A percentile compares a stretch with the other conserved stretches of the same genome.
phyloP scores from a whole-genome alignment of 208 protist genomes.

The Tetramitus jugosus region DNA sequence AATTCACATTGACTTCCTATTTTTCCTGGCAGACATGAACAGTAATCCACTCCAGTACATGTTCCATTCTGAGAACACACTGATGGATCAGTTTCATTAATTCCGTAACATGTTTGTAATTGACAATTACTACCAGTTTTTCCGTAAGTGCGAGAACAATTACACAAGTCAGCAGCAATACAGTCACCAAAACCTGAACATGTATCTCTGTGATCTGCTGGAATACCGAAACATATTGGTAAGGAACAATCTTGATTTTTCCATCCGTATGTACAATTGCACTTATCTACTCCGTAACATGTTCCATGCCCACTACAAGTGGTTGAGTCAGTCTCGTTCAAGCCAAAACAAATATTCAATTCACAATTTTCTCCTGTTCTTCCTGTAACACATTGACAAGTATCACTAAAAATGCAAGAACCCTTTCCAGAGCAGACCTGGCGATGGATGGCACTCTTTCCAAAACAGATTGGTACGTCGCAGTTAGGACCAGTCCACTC shows the following conservation, averaged over 20 bases:
- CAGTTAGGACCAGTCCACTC: background rate
- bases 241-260: no score
- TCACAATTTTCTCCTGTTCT: background rate
- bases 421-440: background rate
- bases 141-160: background rate
- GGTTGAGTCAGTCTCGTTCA: background rate
- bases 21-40: background rate
- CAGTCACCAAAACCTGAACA: background rate
- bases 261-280: background rate
- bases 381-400: background rate
- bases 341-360: background rate
- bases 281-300: background rate
- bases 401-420: background rate
- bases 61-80: background rate
- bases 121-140: background rate
- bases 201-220: background rate
- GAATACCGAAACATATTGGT: no score
- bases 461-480: background rate
- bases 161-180: background rate
- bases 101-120: background rate
- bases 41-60: background rate
- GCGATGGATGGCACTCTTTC: background rate
- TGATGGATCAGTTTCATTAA: background rate
- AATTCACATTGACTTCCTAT: background rate
- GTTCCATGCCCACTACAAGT: background rate